phyloP scores from a whole-genome alignment of 305 asterid genomes.

The Fraxinus paxiana region DNA sequence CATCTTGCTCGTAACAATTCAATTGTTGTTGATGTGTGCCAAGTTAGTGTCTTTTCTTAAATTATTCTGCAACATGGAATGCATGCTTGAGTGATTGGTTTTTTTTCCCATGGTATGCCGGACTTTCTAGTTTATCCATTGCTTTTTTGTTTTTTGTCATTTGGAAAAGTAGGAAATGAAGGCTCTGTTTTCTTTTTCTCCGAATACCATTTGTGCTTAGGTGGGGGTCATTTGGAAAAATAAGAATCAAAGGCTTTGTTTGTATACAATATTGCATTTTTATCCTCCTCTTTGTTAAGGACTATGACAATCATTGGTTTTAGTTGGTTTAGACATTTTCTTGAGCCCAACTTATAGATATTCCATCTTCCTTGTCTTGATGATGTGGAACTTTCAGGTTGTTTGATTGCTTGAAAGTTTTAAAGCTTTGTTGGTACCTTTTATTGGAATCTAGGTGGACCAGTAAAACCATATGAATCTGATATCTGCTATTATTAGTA shows the following conservation, averaged over 20 bases:
- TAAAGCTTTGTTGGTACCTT: not conserved
- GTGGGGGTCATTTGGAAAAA: not conserved
- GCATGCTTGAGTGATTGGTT: not conserved
- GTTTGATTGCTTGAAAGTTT: not conserved
- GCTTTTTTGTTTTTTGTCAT: not conserved
- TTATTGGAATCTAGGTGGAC: constrained; percentile 6
- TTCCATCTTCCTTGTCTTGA: not conserved
- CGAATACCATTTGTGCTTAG: not conserved
- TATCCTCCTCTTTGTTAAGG: not conserved
- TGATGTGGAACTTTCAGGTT: constrained; percentile 13
- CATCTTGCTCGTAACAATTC: constrained; percentile 96
- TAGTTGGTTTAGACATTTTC: not conserved
- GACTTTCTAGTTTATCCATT: constrained; percentile 8
- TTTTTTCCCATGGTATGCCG: not conserved
- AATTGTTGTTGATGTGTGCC: constrained; percentile 89
- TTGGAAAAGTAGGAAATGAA: not conserved
- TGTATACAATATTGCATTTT: not conserved
- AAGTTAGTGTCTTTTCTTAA: constrained; percentile 43
- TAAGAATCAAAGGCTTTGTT: not conserved
- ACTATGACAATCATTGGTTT: not conserved
- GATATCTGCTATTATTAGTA: not conserved
- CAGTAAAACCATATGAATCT: not conserved
- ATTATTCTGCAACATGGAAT: not conserved
- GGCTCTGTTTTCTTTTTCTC: constrained; percentile 3
- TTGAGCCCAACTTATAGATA: constrained; percentile 7